These are phyloP conservation scores for Colletotrichum lupini DNA, from an alignment of 2,329 filamentous ascomycete genomes.

Conservation along the genomic window DNA sequence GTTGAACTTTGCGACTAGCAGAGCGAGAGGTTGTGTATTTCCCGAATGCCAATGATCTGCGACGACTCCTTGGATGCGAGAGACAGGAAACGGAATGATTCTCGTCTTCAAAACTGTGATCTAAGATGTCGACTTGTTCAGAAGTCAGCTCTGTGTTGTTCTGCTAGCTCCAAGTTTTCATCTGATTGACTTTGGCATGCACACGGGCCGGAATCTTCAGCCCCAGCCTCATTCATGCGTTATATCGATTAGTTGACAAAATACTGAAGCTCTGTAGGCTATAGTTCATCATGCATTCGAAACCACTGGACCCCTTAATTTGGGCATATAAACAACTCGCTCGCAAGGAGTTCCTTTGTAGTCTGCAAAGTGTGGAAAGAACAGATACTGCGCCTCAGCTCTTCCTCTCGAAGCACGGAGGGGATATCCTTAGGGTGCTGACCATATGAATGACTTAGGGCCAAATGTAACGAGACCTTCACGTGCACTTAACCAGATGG, in stretches of 20 bases:
- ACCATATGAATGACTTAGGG: background rate
- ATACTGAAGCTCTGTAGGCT: background rate
- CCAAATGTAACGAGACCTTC: background rate
- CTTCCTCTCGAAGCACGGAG: background rate
- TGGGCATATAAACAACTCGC: constrained; percentile 1
- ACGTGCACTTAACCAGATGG: background rate
- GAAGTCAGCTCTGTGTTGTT: background rate
- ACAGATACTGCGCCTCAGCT: background rate
- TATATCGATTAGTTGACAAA: background rate
- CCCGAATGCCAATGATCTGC: background rate
- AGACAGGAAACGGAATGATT: background rate
- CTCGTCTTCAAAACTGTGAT: background rate
- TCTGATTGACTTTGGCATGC: background rate
- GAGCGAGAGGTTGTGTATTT: background rate
- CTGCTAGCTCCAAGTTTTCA: background rate
- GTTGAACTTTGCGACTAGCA: background rate
- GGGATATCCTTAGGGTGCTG: background rate
- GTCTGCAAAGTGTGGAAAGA: background rate
- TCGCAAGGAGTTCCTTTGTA: background rate
- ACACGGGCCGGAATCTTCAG: background rate
- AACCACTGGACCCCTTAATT: constrained; percentile 6
- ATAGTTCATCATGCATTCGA: constrained; percentile 8
- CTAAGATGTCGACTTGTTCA: background rate
- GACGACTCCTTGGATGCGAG: background rate
- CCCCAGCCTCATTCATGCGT: constrained; percentile 16